Conservation (phyloP, 495 filamentous ascomycete species). For the Tuber indicum region DNA sequence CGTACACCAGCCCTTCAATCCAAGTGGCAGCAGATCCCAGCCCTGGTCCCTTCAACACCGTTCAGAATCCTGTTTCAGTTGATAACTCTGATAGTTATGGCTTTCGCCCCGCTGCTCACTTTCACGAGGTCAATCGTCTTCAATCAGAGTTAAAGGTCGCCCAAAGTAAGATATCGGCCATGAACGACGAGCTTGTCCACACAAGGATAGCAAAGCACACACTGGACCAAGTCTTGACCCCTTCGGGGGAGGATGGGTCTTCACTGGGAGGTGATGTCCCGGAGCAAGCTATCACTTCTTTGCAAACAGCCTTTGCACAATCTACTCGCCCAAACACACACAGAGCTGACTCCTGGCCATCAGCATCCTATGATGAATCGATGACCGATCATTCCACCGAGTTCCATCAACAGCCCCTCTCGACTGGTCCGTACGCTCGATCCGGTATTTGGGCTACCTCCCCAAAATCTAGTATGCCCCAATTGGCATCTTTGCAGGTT, state of each 20-base stretch:
- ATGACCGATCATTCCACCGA: slow-evolving; percentile 60
- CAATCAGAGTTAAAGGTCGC: slow-evolving; percentile 70
- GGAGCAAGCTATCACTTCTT: slow-evolving; percentile 51
- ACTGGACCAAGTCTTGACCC: slow-evolving; percentile 62
- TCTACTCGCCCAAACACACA: slow-evolving; percentile 49
- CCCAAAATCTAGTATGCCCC: slow-evolving; percentile 27
- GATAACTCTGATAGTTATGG: slow-evolving; percentile 38
- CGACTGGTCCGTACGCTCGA: slow-evolving; percentile 42
- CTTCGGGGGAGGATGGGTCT: slow-evolving; percentile 42
- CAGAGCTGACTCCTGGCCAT: slow-evolving; percentile 57
- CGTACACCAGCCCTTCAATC: slow-evolving; percentile 29
- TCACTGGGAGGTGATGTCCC: slow-evolving; percentile 54
- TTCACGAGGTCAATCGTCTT: slow-evolving; percentile 49
- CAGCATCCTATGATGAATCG: slow-evolving; percentile 57
- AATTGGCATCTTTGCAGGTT: slow-evolving; percentile 29
- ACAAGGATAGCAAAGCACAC: slow-evolving; percentile 69
- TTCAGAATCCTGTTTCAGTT: slow-evolving; percentile 35
- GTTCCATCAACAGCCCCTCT: slow-evolving; percentile 51
- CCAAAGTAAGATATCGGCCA: slow-evolving; percentile 68
- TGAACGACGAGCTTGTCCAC: slow-evolving; percentile 78
- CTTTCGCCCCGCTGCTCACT: slow-evolving; percentile 35
- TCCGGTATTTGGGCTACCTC: slow-evolving; percentile 42
- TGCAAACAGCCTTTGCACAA: slow-evolving; percentile 53
- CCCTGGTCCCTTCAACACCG: slow-evolving; percentile 54
- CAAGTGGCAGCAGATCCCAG: slow-evolving; percentile 46